phyloP scores from a whole-genome alignment of 192 early-diverging fungal species.

The Coemansia sp. region DNA sequence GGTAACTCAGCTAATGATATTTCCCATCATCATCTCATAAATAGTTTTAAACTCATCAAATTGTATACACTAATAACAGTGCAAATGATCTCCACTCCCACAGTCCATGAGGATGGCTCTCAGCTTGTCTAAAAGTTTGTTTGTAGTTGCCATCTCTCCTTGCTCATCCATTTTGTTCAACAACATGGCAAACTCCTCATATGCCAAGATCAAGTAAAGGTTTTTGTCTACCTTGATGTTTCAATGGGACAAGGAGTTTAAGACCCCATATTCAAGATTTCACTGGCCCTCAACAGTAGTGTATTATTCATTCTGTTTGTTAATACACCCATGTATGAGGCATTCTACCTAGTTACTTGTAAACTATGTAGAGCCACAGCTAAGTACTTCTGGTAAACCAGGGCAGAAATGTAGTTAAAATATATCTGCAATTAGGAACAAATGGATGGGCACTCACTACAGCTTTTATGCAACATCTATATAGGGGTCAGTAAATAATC shows the following conservation, averaged over 20 bases:
- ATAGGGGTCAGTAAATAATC: too few species aligned
- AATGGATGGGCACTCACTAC: too few species aligned
- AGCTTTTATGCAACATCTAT: too few species aligned
- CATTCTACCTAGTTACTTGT: too few species aligned
- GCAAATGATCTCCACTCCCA: neutral
- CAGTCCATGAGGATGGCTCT: neutral
- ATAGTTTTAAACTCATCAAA: neutral
- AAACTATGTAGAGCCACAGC: too few species aligned
- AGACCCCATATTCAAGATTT: too few species aligned
- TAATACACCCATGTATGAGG: too few species aligned
- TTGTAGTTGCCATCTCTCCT: neutral
- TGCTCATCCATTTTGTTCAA: neutral
- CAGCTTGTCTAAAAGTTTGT: neutral
- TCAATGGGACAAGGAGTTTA: neutral
- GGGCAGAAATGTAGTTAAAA: too few species aligned
- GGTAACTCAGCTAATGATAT: neutral
- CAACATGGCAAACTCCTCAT: neutral
- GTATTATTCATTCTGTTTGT: too few species aligned
- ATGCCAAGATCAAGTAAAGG: neutral
- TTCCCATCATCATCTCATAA: neutral
- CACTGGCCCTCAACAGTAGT: too few species aligned
- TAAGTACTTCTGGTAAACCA: too few species aligned
- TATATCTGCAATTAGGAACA: too few species aligned
- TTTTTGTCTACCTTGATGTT: neutral
- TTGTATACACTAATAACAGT: neutral